Evolutionary conservation across 371 early-diverging fungal genomes (phyloP).

Genomic region (Cladochytrium tenue): DNA sequence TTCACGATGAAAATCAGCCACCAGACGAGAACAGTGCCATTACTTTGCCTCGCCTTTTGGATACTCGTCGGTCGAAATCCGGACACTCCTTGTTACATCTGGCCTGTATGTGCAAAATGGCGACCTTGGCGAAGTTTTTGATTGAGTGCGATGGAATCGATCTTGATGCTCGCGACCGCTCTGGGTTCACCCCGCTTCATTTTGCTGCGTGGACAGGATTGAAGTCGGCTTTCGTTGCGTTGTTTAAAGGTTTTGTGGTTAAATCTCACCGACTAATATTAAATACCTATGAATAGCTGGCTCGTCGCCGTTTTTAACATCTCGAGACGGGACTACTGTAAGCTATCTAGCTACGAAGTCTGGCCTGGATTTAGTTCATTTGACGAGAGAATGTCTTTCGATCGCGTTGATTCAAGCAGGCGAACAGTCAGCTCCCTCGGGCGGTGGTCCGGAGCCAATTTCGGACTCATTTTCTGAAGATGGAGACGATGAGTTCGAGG

Average conservation of each 20-base stretch:
- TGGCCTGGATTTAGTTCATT: background rate
- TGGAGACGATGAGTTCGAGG: too few species aligned
- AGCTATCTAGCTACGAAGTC: constrained; percentile 9
- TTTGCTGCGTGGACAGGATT: constrained; percentile 49
- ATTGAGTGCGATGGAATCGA: constrained; percentile 18
- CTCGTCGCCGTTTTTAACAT: constrained; percentile 15
- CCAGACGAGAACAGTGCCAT: background rate
- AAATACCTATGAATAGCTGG: constrained; percentile 6
- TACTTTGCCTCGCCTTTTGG: background rate
- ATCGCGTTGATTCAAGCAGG: too few species aligned
- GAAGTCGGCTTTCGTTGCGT: constrained; percentile 30
- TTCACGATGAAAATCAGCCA: background rate
- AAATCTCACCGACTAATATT: background rate
- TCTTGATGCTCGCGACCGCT: constrained; percentile 43
- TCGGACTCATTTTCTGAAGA: too few species aligned
- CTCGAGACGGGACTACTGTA: constrained; percentile 4
- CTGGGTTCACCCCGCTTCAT: constrained; percentile 56
- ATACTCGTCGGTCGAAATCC: constrained; percentile 1
- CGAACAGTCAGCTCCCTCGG: too few species aligned
- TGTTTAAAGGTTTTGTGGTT: constrained; percentile 30
- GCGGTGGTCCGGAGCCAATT: too few species aligned
- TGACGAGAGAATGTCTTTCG: background rate
- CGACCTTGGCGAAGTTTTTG: constrained; percentile 41
- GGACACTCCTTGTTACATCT: constrained; percentile 52
- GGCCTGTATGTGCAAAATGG: constrained; percentile 50